These are phyloP conservation scores for Pistacia atlantica DNA, from an alignment of 345 rosid species.

Conservation along the genomic window DNA sequence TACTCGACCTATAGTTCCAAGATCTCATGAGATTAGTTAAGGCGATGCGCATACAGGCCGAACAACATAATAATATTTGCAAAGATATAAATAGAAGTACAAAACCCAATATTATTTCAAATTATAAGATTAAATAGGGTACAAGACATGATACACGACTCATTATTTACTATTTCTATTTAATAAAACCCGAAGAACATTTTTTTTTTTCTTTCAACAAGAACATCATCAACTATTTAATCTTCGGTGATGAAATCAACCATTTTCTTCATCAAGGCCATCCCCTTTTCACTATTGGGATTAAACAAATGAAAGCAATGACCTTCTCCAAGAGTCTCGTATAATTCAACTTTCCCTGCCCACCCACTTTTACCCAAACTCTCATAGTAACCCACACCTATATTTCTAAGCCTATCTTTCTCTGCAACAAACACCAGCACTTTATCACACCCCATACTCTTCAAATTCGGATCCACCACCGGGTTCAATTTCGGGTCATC, in stretches of 20 bases:
- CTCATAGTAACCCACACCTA: constrained; percentile 35
- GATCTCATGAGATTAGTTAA: no score
- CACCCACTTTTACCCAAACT: constrained; percentile 28
- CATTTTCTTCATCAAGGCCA: constrained; percentile 26
- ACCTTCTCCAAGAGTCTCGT: constrained; percentile 31
- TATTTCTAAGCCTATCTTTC: constrained; percentile 37
- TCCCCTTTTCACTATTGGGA: constrained; percentile 24
- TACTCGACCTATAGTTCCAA: no score
- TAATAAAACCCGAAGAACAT: no score
- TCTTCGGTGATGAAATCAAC: constrained; percentile 28
- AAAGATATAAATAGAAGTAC: no score
- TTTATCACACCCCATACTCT: constrained; percentile 33
- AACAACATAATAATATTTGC: no score
- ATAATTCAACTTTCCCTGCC: constrained; percentile 32
- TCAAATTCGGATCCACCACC: constrained; percentile 29
- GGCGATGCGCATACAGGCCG: no score
- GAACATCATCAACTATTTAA: background rate
- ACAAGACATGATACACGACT: no score
- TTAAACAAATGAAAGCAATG: constrained; percentile 38
- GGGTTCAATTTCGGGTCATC: constrained; percentile 46
- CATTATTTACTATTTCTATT: no score
- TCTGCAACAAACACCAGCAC: constrained; percentile 48
- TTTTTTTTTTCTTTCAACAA: no score
- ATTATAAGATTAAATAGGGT: no score
- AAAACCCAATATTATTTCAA: no score